A percentile compares a stretch with the other conserved stretches of the same genome.
Evolutionary conservation across 495 filamentous ascomycete species (phyloP).

Genomic region (Hyaloscypha hepaticicola): DNA sequence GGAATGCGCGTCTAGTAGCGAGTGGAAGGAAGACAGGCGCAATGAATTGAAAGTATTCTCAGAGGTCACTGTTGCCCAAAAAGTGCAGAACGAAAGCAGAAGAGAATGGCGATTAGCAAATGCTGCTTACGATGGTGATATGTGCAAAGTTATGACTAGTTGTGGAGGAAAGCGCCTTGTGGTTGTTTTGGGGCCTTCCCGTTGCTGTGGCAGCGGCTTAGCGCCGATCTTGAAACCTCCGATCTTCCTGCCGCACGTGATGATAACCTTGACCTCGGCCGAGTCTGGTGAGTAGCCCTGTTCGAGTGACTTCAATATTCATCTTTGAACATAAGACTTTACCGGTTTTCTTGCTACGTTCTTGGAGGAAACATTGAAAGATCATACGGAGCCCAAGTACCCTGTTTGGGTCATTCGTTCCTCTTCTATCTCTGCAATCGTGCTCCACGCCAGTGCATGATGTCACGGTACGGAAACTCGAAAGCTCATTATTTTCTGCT

Average conservation of each 20-base stretch:
- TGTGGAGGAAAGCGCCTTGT: background rate
- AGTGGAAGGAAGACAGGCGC: slow-evolving; percentile 9
- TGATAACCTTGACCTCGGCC: too few species aligned
- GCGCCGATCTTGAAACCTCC: background rate
- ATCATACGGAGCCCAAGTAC: too few species aligned
- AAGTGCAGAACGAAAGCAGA: slow-evolving; percentile 12
- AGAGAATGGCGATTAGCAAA: slow-evolving; percentile 10
- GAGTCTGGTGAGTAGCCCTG: too few species aligned
- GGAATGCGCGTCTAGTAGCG: slow-evolving; percentile 28
- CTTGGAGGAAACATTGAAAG: too few species aligned
- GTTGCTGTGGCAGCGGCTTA: slow-evolving; percentile 4
- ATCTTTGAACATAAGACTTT: too few species aligned
- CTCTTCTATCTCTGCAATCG: too few species aligned
- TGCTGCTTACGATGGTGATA: slow-evolving; percentile 13
- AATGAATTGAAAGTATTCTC: slow-evolving; percentile 9
- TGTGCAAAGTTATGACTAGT: slow-evolving; percentile 11
- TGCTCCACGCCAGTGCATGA: too few species aligned
- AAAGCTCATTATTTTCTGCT: too few species aligned
- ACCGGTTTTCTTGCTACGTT: too few species aligned
- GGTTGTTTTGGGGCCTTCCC: background rate
- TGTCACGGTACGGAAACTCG: too few species aligned
- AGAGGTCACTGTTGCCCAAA: slow-evolving; percentile 5
- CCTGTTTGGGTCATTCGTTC: too few species aligned
- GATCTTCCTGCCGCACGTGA: background rate
- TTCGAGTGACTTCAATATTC: too few species aligned